Percentiles rank a stretch among this genome's conserved stretches.
Conservation (phyloP, 495 filamentous ascomycete species). For the Podospora appendiculata region DNA sequence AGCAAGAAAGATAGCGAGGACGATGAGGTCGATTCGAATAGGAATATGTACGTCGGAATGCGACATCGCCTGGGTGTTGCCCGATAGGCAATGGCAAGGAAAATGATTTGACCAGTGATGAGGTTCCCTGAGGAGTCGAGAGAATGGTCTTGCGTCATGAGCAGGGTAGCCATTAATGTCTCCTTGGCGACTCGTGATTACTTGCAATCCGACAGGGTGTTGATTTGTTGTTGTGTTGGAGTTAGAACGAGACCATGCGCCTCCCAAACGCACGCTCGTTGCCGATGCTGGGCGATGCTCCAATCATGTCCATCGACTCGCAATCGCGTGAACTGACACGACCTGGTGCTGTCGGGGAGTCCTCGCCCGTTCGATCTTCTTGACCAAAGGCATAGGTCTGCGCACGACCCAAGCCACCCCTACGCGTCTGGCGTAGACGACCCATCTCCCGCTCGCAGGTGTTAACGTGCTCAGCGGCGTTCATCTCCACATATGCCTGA, state of each 20-base stretch:
- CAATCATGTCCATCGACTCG: conserved; percentile 44
- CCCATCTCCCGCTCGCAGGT: conserved; percentile 93
- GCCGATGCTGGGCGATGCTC: conserved; percentile 42
- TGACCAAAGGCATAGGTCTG: conserved; percentile 91
- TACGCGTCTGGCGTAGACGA: conserved; percentile 68
- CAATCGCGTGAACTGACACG: conserved; percentile 35
- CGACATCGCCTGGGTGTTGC: no score
- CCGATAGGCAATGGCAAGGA: no score
- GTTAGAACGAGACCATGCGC: conserved; percentile 67
- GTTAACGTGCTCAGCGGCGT: conserved; percentile 74
- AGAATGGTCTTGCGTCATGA: no score
- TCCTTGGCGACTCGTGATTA: no score
- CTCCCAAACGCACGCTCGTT: conserved; percentile 49
- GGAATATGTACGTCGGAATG: neutral
- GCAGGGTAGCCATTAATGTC: no score
- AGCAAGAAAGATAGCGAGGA: neutral
- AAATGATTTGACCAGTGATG: no score
- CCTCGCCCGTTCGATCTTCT: conserved; percentile 54
- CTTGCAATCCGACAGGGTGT: no score
- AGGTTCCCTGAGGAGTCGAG: no score
- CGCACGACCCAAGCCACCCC: conserved; percentile 67
- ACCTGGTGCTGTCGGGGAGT: conserved; percentile 67
- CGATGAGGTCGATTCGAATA: neutral
- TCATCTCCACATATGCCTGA: conserved; percentile 95
- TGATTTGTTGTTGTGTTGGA: no score